Evolutionary conservation across 2,329 filamentous ascomycete genomes (phyloP).

Genomic region (Rutstroemia sp.): DNA sequence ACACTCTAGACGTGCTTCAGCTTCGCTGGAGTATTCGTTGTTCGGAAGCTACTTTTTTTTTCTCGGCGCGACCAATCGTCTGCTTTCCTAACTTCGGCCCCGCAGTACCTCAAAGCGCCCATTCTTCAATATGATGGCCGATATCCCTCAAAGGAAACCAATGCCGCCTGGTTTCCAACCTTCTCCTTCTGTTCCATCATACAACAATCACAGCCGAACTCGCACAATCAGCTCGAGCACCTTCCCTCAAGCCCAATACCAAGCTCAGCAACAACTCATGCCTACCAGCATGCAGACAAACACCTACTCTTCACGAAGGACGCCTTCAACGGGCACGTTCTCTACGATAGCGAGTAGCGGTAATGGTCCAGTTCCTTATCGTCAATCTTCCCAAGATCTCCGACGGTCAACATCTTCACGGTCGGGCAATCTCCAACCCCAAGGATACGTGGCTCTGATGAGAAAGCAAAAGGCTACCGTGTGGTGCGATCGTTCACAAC

Average conservation of each 20-base stretch:
- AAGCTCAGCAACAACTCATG: conserved; percentile 16
- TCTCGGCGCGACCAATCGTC: background rate
- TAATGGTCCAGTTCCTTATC: conserved; percentile 39
- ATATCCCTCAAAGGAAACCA: conserved; percentile 25
- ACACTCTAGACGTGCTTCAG: conserved; percentile 1
- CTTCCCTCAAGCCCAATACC: conserved; percentile 19
- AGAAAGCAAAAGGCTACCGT: conserved; percentile 96
- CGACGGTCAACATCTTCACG: conserved; percentile 76
- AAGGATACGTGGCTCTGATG: conserved; percentile 92
- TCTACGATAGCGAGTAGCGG: conserved; percentile 56
- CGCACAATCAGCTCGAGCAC: conserved; percentile 33
- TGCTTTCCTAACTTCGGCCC: background rate
- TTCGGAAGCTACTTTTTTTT: background rate
- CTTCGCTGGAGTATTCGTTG: conserved; percentile 3
- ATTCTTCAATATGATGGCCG: conserved; percentile 24
- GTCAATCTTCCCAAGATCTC: conserved; percentile 52
- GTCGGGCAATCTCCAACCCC: conserved; percentile 47
- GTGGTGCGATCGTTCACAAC: conserved; percentile 92
- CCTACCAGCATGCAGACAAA: conserved; percentile 25
- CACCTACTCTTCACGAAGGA: conserved; percentile 41
- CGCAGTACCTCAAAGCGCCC: background rate
- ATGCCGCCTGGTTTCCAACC: conserved; percentile 23
- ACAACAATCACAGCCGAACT: conserved; percentile 26
- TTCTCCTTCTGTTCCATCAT: conserved; percentile 15
- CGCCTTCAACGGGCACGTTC: conserved; percentile 60